Base-by-base conservation (phyloP, 805 yeast species). In the Saturnispora silvae region DNA sequence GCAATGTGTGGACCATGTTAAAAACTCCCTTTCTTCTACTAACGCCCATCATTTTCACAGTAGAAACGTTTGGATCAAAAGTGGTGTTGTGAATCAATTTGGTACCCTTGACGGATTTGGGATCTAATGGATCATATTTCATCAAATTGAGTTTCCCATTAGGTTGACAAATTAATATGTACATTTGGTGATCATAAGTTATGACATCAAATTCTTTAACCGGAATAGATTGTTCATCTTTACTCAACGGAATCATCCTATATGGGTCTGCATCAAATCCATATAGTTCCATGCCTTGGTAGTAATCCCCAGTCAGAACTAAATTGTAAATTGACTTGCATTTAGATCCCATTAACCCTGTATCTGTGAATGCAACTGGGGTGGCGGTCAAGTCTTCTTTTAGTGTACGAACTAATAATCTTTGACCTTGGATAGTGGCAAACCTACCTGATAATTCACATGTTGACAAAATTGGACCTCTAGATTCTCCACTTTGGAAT, bases 191-290 rank as follows among this genome's bases (percentile, higher is more conserved):
- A 40, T 80, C 81, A 40, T 75, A 69, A 13, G 76, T 72, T 19
- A 83, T 57, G 51, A 87, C 85, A 42, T 87, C 96, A n/a, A 81
- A 74, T 41, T 79, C 67, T 31, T 69, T 65, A 0, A 81, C 79
- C 49, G 77, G 81, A 31, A 81, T 62, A 15, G 68, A 57, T 19
- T 72, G 67, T 16, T 72, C 65, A 53, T 87, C 95, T 52, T 80
- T 82, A 7, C 94, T 87, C 35, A 92, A 56, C 40, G 70, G 57
- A 14, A 85, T 65, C 77, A 89, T 76, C 45, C 96, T 64, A 54
- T 83, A 87, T 1, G 99, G 99, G 50, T 89, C 96, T 2, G 94
- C 89, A 55, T 86, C 95, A 59, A 86, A 87, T 1, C 96, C 96
- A 20, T 78, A 76, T 40, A 92, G 65, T 64, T 86, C 76, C 4